A percentile compares a stretch with the other conserved stretches of the same genome.
These are phyloP conservation scores for Linum lewisii DNA, from an alignment of 345 rosid genomes.

Conservation along the genomic window DNA sequence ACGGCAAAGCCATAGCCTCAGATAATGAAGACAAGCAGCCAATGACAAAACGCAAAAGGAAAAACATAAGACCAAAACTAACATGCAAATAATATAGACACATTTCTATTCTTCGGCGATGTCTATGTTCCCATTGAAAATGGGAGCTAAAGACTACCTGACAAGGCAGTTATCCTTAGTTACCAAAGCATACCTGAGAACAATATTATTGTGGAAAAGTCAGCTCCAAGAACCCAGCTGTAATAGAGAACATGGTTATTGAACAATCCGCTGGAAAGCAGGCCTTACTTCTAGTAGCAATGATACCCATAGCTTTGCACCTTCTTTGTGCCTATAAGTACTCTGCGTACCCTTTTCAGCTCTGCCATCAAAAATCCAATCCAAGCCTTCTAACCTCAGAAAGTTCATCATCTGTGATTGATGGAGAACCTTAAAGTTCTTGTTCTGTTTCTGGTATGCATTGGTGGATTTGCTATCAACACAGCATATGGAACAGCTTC, in stretches of 20 bases:
- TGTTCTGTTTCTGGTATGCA: not conserved
- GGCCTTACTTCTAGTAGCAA: no score
- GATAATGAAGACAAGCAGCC: not conserved
- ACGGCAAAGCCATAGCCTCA: not conserved
- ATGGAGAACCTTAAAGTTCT: not conserved
- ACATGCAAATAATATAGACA: no score
- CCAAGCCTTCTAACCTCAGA: no score
- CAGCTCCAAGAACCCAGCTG: not conserved
- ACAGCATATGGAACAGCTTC: conserved; percentile 18
- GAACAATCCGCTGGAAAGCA: no score
- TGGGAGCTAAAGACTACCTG: not conserved
- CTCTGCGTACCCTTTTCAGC: not conserved
- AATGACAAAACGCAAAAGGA: not conserved
- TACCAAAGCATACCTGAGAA: not conserved
- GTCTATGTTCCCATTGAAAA: not conserved
- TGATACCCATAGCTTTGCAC: not conserved
- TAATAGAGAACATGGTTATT: not conserved
- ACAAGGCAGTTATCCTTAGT: not conserved
- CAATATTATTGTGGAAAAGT: not conserved
- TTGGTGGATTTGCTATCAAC: not conserved
- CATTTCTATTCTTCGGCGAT: no score
- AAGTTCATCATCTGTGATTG: not conserved
- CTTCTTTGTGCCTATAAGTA: not conserved
- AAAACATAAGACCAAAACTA: no score
- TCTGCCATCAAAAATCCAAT: no score